Percentiles rank a stretch among this genome's conserved stretches.
Conservation (phyloP, 768 basidiomycete species). For the Mycena vulgaris region DNA sequence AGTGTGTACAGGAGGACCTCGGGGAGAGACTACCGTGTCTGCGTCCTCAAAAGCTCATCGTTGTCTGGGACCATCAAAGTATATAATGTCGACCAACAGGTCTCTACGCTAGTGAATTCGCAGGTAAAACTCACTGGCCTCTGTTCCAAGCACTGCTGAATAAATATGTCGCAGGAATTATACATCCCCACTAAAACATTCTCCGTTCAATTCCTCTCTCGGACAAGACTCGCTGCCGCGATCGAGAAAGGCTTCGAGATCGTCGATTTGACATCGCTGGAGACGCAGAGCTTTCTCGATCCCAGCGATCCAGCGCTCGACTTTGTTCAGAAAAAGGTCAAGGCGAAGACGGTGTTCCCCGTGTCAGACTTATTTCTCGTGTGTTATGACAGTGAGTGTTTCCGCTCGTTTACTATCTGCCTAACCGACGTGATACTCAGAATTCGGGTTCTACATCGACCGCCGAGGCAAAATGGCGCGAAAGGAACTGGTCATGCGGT, state of each 20-base stretch:
- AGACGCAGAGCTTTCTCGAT: constrained; percentile 84
- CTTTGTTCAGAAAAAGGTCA: constrained; percentile 53
- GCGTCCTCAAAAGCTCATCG: constrained; percentile 82
- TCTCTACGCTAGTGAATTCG: not conserved
- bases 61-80: constrained; percentile 84
- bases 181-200: constrained; percentile 84
- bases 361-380: constrained; percentile 82
- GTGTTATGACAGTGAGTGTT: constrained; percentile 85
- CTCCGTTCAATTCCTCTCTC: constrained; percentile 82
- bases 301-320: constrained; percentile 78
- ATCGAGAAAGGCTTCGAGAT: constrained; percentile 40
- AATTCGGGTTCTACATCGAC: constrained; percentile 88
- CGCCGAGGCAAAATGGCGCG: constrained; percentile 80
- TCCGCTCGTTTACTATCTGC: too few relatives aligned
- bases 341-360: constrained; percentile 83
- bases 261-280: constrained; percentile 76
- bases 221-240: constrained; percentile 38
- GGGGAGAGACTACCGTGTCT: constrained; percentile 76
- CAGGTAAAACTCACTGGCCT: not conserved
- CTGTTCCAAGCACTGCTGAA: too few relatives aligned
- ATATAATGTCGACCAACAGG: constrained; percentile 57
- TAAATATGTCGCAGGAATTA: constrained; percentile 81
- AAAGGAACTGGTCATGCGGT: constrained; percentile 78
- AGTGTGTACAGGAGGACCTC: constrained; percentile 75
- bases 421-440: too few relatives aligned